Conservation (phyloP, 129 eudicot species). For the Helichrysum umbraculigerum region DNA sequence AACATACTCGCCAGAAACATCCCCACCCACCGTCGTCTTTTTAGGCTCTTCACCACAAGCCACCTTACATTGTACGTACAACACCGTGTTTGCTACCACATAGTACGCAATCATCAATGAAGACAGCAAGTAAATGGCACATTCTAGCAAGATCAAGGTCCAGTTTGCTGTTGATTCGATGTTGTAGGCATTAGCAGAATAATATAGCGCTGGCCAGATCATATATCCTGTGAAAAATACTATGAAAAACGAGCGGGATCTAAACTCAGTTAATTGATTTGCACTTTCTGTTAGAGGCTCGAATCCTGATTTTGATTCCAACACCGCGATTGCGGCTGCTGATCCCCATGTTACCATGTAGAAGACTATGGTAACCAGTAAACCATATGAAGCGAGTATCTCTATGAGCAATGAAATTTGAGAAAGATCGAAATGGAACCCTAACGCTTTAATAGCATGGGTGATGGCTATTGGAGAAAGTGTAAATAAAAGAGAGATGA, state of each 20-base stretch:
- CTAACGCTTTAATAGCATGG: conserved; percentile 5
- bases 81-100: conserved; percentile 54
- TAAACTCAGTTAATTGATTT: conserved; percentile 15
- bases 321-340: conserved; percentile 7
- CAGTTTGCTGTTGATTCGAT: conserved; percentile 5
- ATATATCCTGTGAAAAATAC: not conserved
- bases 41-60: conserved; percentile 52
- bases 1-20: conserved; percentile 56
- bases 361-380: not conserved
- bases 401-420: not conserved
- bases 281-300: conserved; percentile 20
- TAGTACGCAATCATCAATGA: conserved; percentile 19
- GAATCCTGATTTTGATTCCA: conserved; percentile 30
- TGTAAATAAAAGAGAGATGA: not conserved
- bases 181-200: not conserved
- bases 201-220: not conserved
- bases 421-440: not conserved
- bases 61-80: conserved; percentile 69
- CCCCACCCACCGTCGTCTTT: conserved; percentile 44
- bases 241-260: not conserved
- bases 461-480: not conserved
- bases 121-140: conserved; percentile 32
- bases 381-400: not conserved
- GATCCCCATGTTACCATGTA: conserved; percentile 19
- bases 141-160: conserved; percentile 34